These are phyloP conservation scores for Exophiala calicioides DNA, from an alignment of 2,329 filamentous ascomycete species.

Conservation along the genomic window DNA sequence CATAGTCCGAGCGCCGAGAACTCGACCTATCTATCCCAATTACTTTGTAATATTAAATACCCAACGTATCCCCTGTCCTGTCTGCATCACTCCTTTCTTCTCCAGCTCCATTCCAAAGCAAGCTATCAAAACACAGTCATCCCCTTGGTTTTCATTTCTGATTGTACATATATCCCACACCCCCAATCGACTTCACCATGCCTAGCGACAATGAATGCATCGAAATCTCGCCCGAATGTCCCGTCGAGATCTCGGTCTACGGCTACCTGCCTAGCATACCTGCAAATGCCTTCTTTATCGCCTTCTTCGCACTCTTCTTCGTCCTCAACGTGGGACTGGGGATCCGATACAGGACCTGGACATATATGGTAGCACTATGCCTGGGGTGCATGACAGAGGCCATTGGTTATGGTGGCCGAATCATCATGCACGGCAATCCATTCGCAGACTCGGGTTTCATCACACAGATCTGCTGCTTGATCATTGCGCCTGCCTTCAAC, in stretches of 20 bases:
- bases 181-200: slow-evolving; percentile 11
- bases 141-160: not conserved
- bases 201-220: slow-evolving; percentile 15
- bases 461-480: slow-evolving; percentile 57
- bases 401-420: slow-evolving; percentile 58
- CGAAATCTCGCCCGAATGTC: slow-evolving; percentile 42
- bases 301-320: slow-evolving; percentile 53
- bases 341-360: slow-evolving; percentile 56
- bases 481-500: slow-evolving; percentile 59
- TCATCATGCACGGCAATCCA: slow-evolving; percentile 56
- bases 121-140: not conserved
- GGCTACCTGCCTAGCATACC: slow-evolving; percentile 55
- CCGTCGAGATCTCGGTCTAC: slow-evolving; percentile 52
- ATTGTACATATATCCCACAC: not conserved
- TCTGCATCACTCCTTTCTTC: not conserved
- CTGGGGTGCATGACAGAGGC: slow-evolving; percentile 54
- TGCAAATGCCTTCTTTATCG: slow-evolving; percentile 55
- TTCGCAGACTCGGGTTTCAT: slow-evolving; percentile 51
- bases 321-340: slow-evolving; percentile 53
- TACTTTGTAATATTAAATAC: not conserved
- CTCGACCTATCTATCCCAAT: not conserved
- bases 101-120: not conserved
- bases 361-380: slow-evolving; percentile 51
- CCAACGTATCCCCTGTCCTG: not conserved
- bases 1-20: too few relatives aligned